Evolutionary conservation across 2,329 filamentous ascomycete genomes (phyloP).

Genomic region (Xylaria sp.): DNA sequence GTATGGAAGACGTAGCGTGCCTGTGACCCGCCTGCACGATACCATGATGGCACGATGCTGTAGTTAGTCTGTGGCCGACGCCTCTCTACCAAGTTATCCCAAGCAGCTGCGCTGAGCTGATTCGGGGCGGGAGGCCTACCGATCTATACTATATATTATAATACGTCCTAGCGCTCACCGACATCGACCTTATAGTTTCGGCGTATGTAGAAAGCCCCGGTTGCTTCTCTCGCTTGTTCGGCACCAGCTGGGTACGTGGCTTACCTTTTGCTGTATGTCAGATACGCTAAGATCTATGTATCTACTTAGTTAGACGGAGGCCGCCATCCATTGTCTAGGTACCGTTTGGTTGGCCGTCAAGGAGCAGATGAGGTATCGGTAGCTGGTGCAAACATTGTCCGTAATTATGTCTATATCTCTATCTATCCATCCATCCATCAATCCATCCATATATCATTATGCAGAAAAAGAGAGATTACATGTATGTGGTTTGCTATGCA

Average conservation of each 20-base stretch:
- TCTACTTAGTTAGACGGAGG: constrained; percentile 11
- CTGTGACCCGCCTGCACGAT: too few relatives aligned
- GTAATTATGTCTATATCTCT: too few relatives aligned
- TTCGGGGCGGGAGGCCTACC: background rate
- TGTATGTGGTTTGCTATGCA: too few relatives aligned
- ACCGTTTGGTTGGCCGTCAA: background rate
- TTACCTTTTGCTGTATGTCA: constrained; percentile 14
- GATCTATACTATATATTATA: background rate
- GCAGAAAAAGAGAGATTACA: too few relatives aligned
- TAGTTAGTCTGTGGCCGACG: too few relatives aligned
- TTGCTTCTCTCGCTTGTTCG: background rate
- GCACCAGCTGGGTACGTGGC: constrained; percentile 10
- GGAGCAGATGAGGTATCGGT: too few relatives aligned
- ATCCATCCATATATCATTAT: too few relatives aligned
- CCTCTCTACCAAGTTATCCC: too few relatives aligned
- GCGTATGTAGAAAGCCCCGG: background rate
- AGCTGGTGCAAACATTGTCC: too few relatives aligned
- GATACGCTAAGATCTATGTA: constrained; percentile 22
- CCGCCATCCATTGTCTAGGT: constrained; percentile 17
- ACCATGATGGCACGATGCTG: too few relatives aligned
- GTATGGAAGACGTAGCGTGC: background rate
- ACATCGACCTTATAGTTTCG: background rate
- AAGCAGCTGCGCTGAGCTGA: background rate
- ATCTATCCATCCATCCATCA: too few relatives aligned
- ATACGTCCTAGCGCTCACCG: background rate